Base-by-base conservation (phyloP, 345 rosid species). In the Lenwebbia sp. region DNA sequence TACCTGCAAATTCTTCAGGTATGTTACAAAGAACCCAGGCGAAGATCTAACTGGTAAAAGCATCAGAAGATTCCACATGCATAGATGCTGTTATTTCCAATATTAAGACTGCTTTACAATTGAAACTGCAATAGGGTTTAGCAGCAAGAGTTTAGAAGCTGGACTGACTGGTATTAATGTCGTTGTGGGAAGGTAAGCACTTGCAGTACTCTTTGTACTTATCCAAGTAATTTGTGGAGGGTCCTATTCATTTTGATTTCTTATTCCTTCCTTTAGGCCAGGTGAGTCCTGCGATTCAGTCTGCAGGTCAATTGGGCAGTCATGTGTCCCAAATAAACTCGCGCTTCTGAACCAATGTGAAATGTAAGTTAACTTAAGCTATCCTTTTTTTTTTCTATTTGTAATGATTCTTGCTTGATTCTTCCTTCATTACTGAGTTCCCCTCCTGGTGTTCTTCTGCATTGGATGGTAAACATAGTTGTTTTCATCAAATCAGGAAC, bases 261-360 rank as follows among this genome's bases (percentile, higher is more conserved):
- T 52, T 84, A 58, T 91, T 65, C 51, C 85, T 56, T 86, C 76
- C 60, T 83, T 86, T 83, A 95, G 99, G 93, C 97, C 94, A 89
- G 98, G 98, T 12, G 96, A 95, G 90, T 93, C 99, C 76, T 97
- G 98, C 83, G 97, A 96, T 88, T 89, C 92, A 47, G 95, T 90
- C 70, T 97, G 99, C 95, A 93, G 91, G 91, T 93, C 93, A 82
- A 89, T 90, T 83, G 97, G 98, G 89, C 93, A 94, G 86, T 93
- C 96, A 30, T 97, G 99, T 55, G 98, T 97, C 86, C 92, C 90
- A 87, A 96, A 95, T 89, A 97, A 96, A 91, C 97, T 97, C 70
- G 40, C 90, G 89, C 91, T 94, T 86, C 96, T 97, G 75, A 97
- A 97, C 87, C 95, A 95, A 60, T 96, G 99, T 88, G 98, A 94